Base-by-base conservation (phyloP, 352 stramenopile genomes). In the Pythium guiyangense region DNA sequence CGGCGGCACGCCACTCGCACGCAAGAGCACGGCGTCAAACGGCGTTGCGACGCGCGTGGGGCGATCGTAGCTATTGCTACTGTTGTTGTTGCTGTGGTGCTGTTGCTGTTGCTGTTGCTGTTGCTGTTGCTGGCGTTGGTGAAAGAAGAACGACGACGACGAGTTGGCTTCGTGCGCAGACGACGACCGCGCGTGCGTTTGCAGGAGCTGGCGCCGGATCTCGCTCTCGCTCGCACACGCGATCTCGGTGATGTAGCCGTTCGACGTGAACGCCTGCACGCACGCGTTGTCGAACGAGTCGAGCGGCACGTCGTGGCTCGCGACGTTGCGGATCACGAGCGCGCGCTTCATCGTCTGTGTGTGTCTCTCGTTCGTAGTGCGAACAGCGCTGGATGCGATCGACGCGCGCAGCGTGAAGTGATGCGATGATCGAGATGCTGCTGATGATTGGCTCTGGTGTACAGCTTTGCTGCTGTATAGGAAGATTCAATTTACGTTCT, bases 251-350 rank as follows among this genome's bases (percentile, higher is more conserved):
- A 88, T 59, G 54, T 88, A 92, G 35, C 77, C 79, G 50, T 84
- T 74, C n/a, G 77, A 58, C 47, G 74, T 85, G 53, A 77, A 87
- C 15, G 73, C 70, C 57, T 88, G 77, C 26, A 92, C 78, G 49
- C 77, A 89, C n/a, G 77, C 81, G 59, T 88, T 86, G 60, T 92
- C 81, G 49, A 89, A 71, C 40, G 63, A 77, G 64, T 92, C 81
- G 17, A 92, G 70, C 31, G 79, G 81, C 60, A 88, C 73, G 54
- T 89, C 75, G 54, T 86, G 73, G 62, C 73, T 86, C 54, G 77
- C 67, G 39, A 88, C 79, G 56, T 88, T 88, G 56, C 81, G 79
- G 64, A 92, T 88, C 66, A 92, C 75, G 9, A 92, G 68, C 57
- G 73, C 81, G 8, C 79, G 75, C 75, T 92, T 92, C 81, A 92